Conservation (phyloP, 1,139 yeast genomes). For the Diutina scorzettiae region DNA sequence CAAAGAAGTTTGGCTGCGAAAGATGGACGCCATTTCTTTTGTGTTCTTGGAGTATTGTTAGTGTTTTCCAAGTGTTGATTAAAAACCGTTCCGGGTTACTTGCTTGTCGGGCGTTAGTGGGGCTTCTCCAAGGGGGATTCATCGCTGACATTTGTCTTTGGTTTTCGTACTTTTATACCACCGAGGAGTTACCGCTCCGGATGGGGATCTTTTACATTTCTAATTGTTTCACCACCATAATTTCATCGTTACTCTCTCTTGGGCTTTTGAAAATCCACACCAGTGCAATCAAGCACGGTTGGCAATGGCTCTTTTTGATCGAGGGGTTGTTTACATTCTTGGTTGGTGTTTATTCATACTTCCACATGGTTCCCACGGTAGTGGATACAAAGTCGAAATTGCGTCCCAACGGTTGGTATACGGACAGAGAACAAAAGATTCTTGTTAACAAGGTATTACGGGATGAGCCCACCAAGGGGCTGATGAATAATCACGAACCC, state of each 20-base stretch:
- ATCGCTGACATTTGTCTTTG: constrained; percentile 43
- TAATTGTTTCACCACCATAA: constrained; percentile 26
- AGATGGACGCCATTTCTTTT: constrained; percentile 43
- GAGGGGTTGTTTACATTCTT: constrained; percentile 15
- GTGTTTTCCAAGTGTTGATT: constrained; percentile 33
- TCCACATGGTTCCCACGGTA: constrained; percentile 3
- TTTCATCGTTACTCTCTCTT: constrained; percentile 31
- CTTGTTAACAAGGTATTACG: constrained; percentile 50
- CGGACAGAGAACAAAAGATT: constrained; percentile 48
- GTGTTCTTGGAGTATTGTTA: constrained; percentile 38
- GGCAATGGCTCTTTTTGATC: constrained; percentile 49
- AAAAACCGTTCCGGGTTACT: constrained; percentile 22
- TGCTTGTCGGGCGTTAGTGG: constrained; percentile 34
- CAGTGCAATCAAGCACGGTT: constrained; percentile 9
- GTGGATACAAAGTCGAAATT: constrained; percentile 19
- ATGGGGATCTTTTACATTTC: constrained; percentile 40
- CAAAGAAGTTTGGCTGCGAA: constrained; percentile 42
- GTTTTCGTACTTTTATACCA: constrained; percentile 44
- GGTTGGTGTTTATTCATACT: background rate
- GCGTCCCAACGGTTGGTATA: constrained; percentile 50
- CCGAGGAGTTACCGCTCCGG: constrained; percentile 37
- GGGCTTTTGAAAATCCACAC: constrained; percentile 27
- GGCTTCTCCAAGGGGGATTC: constrained; percentile 44
- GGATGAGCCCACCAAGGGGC: constrained; percentile 62
- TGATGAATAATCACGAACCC: constrained; percentile 54